Evolutionary conservation across 805 yeast genomes (phyloP).

Genomic region (Wickerhamiella lipophila): DNA sequence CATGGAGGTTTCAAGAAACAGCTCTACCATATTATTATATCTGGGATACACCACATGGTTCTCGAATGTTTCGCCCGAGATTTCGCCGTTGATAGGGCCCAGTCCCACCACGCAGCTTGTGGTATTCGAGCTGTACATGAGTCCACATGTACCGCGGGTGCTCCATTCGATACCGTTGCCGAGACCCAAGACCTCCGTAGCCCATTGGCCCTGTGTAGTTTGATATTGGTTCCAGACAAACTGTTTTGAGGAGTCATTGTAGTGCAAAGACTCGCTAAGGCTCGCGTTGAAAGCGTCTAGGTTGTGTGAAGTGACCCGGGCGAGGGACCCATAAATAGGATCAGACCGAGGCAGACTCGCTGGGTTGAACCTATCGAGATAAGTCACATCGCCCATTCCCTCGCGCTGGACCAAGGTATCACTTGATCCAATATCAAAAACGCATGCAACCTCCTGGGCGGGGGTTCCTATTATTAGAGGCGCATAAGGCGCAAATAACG

Average conservation of each 20-base stretch:
- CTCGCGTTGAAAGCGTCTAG: background rate
- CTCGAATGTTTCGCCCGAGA: constrained; percentile 12
- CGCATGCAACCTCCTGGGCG: background rate
- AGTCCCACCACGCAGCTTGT: constrained; percentile 12
- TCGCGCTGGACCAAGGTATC: background rate
- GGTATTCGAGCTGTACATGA: background rate
- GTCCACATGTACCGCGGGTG: background rate
- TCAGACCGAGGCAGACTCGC: background rate
- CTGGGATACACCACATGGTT: constrained; percentile 12
- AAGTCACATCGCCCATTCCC: background rate
- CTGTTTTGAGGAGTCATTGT: background rate
- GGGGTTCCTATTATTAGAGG: background rate
- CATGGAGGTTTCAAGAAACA: background rate
- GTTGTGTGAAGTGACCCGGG: background rate
- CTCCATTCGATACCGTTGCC: background rate
- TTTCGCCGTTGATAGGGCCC: constrained; percentile 14
- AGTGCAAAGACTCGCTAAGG: background rate
- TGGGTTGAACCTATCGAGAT: constrained; percentile 6
- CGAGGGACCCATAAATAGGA: background rate
- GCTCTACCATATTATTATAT: constrained; percentile 4
- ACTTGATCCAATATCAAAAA: constrained; percentile 8
- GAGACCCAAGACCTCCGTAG: background rate
- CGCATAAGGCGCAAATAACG: constrained; percentile 1
- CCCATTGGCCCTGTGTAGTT: constrained; percentile 2
- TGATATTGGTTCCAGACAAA: constrained; percentile 7